Percentiles rank a stretch among this genome's conserved stretches.
phyloP scores from a whole-genome alignment of 495 filamentous ascomycete genomes.

The Bathelium albidoporum region DNA sequence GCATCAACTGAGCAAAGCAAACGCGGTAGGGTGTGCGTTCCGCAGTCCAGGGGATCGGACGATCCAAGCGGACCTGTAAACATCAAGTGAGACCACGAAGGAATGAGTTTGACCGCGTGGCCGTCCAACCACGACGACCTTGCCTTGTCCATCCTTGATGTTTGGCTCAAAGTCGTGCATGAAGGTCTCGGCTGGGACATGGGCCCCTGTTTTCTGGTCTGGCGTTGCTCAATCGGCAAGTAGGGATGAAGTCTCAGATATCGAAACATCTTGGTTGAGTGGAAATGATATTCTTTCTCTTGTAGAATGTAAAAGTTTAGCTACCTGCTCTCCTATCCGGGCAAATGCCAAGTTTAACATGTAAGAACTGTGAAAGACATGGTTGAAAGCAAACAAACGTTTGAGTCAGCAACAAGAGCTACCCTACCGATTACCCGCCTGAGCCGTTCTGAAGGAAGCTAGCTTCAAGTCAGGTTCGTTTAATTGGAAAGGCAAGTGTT shows the following conservation, averaged over 20 bases:
- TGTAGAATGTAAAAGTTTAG: background rate
- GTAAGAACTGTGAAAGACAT: background rate
- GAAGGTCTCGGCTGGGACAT: background rate
- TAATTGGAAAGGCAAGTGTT: background rate
- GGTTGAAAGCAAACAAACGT: background rate
- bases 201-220: background rate
- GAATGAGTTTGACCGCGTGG: background rate
- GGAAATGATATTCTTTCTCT: background rate
- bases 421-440: background rate
- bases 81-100: background rate
- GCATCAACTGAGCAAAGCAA: background rate
- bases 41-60: background rate
- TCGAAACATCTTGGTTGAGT: background rate
- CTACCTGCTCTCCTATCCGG: background rate
- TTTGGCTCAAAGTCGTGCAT: constrained; percentile 3
- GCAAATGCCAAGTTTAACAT: background rate
- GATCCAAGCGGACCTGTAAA: background rate
- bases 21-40: background rate
- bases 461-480: background rate
- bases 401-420: background rate
- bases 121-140: background rate
- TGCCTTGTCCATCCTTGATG: background rate
- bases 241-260: background rate
- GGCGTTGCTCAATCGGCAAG: background rate
- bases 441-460: background rate